Evolutionary conservation across 2,329 filamentous ascomycete genomes (phyloP).

Genomic region (Atkinsonella hypoxylon): DNA sequence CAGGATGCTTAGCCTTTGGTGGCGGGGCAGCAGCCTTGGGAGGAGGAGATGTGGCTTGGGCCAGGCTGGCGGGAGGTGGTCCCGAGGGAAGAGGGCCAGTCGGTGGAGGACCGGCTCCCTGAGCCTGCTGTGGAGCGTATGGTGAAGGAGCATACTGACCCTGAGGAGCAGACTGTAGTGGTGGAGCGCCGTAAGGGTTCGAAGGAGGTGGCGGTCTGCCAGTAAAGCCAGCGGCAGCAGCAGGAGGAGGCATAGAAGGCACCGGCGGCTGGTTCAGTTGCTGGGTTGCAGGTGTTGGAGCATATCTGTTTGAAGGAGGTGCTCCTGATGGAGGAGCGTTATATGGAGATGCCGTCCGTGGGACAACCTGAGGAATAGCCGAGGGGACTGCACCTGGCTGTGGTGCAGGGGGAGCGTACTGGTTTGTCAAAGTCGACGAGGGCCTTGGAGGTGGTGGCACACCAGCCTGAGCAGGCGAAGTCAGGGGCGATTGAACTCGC

Average conservation of each 20-base stretch:
- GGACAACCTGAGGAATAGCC: conserved; percentile 45
- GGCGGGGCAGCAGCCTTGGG: conserved; percentile 35
- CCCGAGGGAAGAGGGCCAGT: conserved; percentile 26
- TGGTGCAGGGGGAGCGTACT: conserved; percentile 40
- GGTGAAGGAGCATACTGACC: conserved; percentile 23
- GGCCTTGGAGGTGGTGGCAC: conserved; percentile 45
- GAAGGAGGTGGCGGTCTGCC: conserved; percentile 33
- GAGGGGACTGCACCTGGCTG: conserved; percentile 53
- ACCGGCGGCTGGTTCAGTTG: conserved; percentile 31
- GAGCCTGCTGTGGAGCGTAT: conserved; percentile 30
- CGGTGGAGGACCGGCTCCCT: conserved; percentile 20
- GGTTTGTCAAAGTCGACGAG: conserved; percentile 52
- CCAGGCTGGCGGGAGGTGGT: conserved; percentile 20
- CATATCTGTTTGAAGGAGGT: conserved; percentile 65
- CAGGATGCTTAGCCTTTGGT: conserved; percentile 56
- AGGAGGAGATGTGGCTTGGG: conserved; percentile 31
- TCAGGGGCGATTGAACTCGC: conserved; percentile 60
- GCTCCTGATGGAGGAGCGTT: conserved; percentile 61
- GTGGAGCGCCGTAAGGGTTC: conserved; percentile 30
- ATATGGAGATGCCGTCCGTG: conserved; percentile 74
- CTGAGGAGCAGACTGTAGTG: conserved; percentile 30
- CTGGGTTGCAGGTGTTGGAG: conserved; percentile 51
- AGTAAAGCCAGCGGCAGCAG: conserved; percentile 19
- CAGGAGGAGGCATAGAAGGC: conserved; percentile 28
- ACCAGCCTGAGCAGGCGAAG: conserved; percentile 33